Conservation (phyloP, 2,329 filamentous ascomycete species). For the Calonectria multiphialidica region DNA sequence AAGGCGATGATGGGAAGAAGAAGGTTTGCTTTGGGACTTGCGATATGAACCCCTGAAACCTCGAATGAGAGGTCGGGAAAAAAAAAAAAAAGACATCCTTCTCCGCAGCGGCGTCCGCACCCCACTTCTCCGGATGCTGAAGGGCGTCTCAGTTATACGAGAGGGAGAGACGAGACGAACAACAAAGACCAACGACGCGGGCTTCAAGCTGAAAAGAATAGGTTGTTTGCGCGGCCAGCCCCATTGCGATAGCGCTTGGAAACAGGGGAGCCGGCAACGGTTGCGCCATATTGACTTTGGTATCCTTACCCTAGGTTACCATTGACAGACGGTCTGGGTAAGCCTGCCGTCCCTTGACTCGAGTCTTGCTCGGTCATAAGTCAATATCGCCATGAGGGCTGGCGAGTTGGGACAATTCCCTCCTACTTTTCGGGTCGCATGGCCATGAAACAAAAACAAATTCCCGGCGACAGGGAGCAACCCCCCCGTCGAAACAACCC, state of each 20-base stretch:
- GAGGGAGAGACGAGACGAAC: constrained; percentile 8
- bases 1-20: background rate
- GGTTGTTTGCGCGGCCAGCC: background rate
- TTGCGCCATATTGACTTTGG: constrained; percentile 18
- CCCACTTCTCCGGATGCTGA: background rate
- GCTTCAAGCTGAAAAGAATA: background rate
- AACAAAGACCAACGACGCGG: background rate
- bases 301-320: constrained; percentile 2
- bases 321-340: background rate
- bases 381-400: background rate
- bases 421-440: constrained; percentile 29
- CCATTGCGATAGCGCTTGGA: background rate
- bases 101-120: background rate
- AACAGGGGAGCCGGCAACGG: constrained; percentile 4
- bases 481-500: constrained; percentile 23
- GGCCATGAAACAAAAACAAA: constrained; percentile 45
- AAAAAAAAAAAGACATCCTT: background rate
- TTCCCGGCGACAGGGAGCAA: constrained; percentile 17
- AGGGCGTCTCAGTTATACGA: constrained; percentile 11
- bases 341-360: constrained; percentile 3
- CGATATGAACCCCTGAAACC: constrained; percentile 8
- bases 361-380: background rate
- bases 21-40: background rate
- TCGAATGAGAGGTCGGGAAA: background rate
- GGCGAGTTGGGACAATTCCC: background rate